Conservation (phyloP, 805 yeast species). For the Torulaspora gathmanii region DNA sequence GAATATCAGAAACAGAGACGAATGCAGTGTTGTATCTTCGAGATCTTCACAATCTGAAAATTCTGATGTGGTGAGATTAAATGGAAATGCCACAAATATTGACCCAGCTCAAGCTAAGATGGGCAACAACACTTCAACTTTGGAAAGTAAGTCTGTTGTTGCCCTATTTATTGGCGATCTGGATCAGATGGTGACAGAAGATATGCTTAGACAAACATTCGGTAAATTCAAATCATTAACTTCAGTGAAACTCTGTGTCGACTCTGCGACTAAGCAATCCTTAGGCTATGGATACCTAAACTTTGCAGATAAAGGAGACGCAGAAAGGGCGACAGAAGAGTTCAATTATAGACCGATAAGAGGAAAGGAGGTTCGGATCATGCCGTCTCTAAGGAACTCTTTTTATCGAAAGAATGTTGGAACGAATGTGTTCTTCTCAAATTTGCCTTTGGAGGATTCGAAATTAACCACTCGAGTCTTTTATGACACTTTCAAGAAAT, state of each 20-base stretch:
- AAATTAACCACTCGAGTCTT: constrained; percentile 42
- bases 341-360: constrained; percentile 46
- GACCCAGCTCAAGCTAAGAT: neutral
- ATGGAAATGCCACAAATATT: neutral
- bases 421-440: constrained; percentile 48
- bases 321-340: constrained; percentile 51
- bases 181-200: constrained; percentile 47
- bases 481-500: constrained; percentile 46
- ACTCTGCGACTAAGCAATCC: constrained; percentile 49
- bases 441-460: constrained; percentile 36
- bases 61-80: constrained; percentile 16
- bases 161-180: constrained; percentile 64
- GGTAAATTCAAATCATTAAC: constrained; percentile 42
- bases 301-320: constrained; percentile 47
- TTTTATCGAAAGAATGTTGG: constrained; percentile 42
- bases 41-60: constrained; percentile 17
- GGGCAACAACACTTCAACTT: constrained; percentile 1
- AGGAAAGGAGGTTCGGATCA: constrained; percentile 47
- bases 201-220: constrained; percentile 43
- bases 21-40: constrained; percentile 13
- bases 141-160: constrained; percentile 15
- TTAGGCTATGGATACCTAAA: constrained; percentile 74
- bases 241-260: constrained; percentile 58
- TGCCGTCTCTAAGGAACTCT: constrained; percentile 50
- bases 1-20: constrained; percentile 5